Evolutionary conservation across 2,329 filamentous ascomycete species (phyloP).

Genomic region (Curvularia verruculosa): DNA sequence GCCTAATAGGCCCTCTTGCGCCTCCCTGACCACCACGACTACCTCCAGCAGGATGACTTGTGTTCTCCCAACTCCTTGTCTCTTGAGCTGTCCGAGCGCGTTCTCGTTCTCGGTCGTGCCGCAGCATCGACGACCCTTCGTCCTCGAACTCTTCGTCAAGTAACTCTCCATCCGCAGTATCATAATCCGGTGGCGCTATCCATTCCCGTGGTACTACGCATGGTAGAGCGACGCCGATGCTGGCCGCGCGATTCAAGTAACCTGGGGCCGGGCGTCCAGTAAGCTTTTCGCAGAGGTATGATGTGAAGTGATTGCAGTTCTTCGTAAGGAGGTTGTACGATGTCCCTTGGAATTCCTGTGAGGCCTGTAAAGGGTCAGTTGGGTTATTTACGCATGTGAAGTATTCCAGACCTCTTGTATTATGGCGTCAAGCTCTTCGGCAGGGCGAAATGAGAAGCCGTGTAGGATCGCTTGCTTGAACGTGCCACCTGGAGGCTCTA

Average conservation of each 20-base stretch:
- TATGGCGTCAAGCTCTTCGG: conserved; percentile 72
- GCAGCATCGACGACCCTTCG: conserved; percentile 66
- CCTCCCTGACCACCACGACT: conserved; percentile 43
- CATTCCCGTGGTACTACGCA: conserved; percentile 84
- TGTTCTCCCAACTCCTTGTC: conserved; percentile 37
- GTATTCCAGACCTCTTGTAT: conserved; percentile 58
- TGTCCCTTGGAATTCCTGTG: conserved; percentile 74
- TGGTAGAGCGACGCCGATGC: conserved; percentile 78
- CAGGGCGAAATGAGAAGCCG: conserved; percentile 74
- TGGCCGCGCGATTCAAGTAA: conserved; percentile 86
- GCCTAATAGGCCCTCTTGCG: conserved; percentile 41
- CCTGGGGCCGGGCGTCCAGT: conserved; percentile 72
- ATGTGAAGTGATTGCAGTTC: conserved; percentile 91
- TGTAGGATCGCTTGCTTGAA: conserved; percentile 78
- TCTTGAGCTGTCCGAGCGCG: conserved; percentile 37
- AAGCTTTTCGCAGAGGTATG: conserved; percentile 73
- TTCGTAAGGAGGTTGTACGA: conserved; percentile 81
- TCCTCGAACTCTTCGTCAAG: conserved; percentile 62
- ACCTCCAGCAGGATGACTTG: conserved; percentile 37
- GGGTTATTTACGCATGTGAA: neutral
- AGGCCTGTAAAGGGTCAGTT: conserved; percentile 56
- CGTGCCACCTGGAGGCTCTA: conserved; percentile 76
- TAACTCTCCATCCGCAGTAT: conserved; percentile 72
- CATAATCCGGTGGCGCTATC: conserved; percentile 79
- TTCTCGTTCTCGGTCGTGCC: conserved; percentile 43